Evolutionary conservation across 163 green algal genomes (phyloP).

Genomic region (Coccomyxa subellipsoidea): DNA sequence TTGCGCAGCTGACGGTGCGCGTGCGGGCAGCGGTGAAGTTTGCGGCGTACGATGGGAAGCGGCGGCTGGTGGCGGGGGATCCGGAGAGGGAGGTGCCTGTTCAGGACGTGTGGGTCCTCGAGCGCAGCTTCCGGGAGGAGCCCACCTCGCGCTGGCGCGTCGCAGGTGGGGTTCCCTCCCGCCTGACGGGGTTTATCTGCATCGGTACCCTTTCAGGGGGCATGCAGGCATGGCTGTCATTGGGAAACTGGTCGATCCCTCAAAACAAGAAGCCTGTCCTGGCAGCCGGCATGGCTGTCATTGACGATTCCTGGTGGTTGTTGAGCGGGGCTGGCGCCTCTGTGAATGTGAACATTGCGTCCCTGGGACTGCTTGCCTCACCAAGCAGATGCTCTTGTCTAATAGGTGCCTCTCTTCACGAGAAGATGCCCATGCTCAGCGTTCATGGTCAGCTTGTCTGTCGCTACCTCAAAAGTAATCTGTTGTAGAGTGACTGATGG

Average conservation of each 20-base stretch:
- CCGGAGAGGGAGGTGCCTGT: slow-evolving; percentile 24
- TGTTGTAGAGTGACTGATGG: background rate
- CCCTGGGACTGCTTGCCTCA: too few relatives aligned
- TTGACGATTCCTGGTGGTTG: too few relatives aligned
- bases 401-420: too few relatives aligned
- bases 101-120: slow-evolving; percentile 55
- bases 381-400: too few relatives aligned
- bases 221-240: too few relatives aligned
- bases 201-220: too few relatives aligned
- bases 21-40: slow-evolving; percentile 40
- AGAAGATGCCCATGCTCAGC: too few relatives aligned
- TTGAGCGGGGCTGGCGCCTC: too few relatives aligned
- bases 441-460: too few relatives aligned
- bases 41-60: slow-evolving; percentile 30
- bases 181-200: too few relatives aligned
- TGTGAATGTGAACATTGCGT: too few relatives aligned
- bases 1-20: slow-evolving; percentile 50
- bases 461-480: background rate
- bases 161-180: slow-evolving; percentile 20
- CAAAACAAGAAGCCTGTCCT: background rate
- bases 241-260: too few relatives aligned
- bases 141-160: slow-evolving; percentile 37
- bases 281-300: background rate
- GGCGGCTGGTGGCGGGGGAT: slow-evolving; percentile 33
- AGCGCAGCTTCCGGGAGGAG: slow-evolving; percentile 33